Conservation (phyloP, 2,329 filamentous ascomycete genomes). For the Dactylonectria macrodidyma region DNA sequence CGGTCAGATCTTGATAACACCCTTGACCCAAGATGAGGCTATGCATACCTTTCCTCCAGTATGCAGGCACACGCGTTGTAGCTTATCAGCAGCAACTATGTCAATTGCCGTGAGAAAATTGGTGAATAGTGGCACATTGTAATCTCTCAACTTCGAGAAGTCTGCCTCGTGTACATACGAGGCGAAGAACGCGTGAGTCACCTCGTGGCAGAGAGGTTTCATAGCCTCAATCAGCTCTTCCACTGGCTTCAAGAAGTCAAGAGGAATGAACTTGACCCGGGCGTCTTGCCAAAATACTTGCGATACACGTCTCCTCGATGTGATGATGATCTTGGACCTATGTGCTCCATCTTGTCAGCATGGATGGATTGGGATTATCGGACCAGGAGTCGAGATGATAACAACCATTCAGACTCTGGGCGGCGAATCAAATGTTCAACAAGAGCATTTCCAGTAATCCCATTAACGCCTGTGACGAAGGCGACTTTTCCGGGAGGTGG, state of each 20-base stretch:
- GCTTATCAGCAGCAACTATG: constrained; percentile 26
- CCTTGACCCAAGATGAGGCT: not conserved
- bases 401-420: constrained; percentile 33
- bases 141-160: constrained; percentile 33
- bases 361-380: not conserved
- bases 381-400: not conserved
- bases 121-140: constrained; percentile 34
- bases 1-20: not conserved
- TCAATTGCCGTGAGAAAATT: constrained; percentile 36
- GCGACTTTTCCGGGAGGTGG: not conserved
- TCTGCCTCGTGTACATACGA: constrained; percentile 37
- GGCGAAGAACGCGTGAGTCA: constrained; percentile 37
- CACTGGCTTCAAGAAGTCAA: constrained; percentile 35
- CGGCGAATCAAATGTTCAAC: constrained; percentile 34
- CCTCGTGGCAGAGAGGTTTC: constrained; percentile 35
- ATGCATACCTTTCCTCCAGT: constrained; percentile 35
- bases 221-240: constrained; percentile 35
- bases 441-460: not conserved
- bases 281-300: constrained; percentile 36
- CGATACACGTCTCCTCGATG: constrained; percentile 25
- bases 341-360: not conserved
- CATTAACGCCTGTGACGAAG: not conserved
- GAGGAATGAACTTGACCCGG: constrained; percentile 32
- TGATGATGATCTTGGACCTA: constrained; percentile 41
- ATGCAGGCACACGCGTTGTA: constrained; percentile 35